Percentiles rank a stretch among this genome's conserved stretches.
Evolutionary conservation across 2,329 filamentous ascomycete genomes (phyloP).

Genomic region (Colletotrichum sp.): DNA sequence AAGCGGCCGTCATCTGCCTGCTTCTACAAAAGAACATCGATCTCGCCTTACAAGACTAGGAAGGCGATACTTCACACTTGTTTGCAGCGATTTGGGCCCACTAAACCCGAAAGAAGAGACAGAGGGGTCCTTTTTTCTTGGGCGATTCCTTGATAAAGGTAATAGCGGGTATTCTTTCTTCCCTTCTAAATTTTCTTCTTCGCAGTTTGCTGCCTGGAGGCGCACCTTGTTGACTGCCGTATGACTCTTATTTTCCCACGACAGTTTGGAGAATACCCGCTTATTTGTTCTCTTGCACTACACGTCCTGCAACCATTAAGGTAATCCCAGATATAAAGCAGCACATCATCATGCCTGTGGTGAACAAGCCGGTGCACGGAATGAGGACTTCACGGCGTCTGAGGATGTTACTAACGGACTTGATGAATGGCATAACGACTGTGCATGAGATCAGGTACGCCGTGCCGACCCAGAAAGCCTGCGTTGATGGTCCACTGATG

Average conservation of each 20-base stretch:
- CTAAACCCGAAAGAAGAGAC: background rate
- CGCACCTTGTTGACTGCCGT: too few species aligned
- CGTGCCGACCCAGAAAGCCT: constrained; percentile 30
- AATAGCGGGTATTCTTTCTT: too few species aligned
- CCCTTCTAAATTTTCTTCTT: too few species aligned
- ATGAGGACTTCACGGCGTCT: constrained; percentile 36
- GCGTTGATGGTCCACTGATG: constrained; percentile 23
- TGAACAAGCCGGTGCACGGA: constrained; percentile 42
- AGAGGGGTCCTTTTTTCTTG: background rate
- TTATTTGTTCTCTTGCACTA: constrained; percentile 29
- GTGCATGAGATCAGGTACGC: constrained; percentile 28
- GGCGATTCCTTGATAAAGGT: background rate
- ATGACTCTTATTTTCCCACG: too few species aligned
- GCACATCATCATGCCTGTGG: constrained; percentile 46
- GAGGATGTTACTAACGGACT: constrained; percentile 37
- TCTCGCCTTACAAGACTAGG: background rate
- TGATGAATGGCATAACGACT: constrained; percentile 27
- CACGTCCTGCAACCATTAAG: constrained; percentile 39
- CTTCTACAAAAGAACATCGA: background rate
- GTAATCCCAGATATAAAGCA: constrained; percentile 34
- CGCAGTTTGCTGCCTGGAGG: too few species aligned
- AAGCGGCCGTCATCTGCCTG: background rate
- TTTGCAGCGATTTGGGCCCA: background rate
- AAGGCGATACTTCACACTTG: background rate
- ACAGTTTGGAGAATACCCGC: too few species aligned